Evolutionary conservation across 2,329 filamentous ascomycete genomes (phyloP).

Genomic region (Colletotrichum echinochloae): DNA sequence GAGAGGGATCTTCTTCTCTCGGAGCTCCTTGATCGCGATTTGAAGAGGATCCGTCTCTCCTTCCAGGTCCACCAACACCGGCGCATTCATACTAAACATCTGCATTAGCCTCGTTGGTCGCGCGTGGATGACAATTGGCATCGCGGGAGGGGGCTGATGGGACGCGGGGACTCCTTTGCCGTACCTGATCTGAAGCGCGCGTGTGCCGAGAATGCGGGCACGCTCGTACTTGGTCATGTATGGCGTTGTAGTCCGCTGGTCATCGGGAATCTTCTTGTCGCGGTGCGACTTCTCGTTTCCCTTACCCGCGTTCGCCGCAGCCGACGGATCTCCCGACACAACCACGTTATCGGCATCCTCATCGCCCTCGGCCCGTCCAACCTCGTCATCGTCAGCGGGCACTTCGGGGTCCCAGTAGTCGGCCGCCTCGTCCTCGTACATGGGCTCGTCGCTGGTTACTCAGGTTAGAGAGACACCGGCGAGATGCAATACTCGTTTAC

Average conservation of each 20-base stretch:
- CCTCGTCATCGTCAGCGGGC: slow-evolving; percentile 65
- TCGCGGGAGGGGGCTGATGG: background rate
- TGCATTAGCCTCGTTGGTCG: slow-evolving; percentile 39
- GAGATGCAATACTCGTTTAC: slow-evolving; percentile 30
- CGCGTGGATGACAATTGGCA: background rate
- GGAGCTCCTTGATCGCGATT: slow-evolving; percentile 96
- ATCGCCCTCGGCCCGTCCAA: slow-evolving; percentile 64
- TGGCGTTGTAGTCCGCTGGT: slow-evolving; percentile 90
- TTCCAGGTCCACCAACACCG: slow-evolving; percentile 94
- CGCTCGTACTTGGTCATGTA: slow-evolving; percentile 99
- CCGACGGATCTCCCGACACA: slow-evolving; percentile 71
- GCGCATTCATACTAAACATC: slow-evolving; percentile 87
- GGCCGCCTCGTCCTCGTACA: slow-evolving; percentile 74
- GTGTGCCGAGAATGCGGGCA: slow-evolving; percentile 91
- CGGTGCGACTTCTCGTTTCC: slow-evolving; percentile 68
- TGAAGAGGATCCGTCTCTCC: slow-evolving; percentile 97
- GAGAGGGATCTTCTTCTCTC: slow-evolving; percentile 98
- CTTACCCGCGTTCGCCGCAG: slow-evolving; percentile 66
- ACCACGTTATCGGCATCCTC: slow-evolving; percentile 71
- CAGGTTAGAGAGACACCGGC: slow-evolving; percentile 20
- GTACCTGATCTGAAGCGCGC: slow-evolving; percentile 95
- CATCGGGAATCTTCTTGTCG: slow-evolving; percentile 91
- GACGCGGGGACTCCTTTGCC: slow-evolving; percentile 44
- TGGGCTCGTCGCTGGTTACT: slow-evolving; percentile 71
- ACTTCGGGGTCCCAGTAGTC: slow-evolving; percentile 63